A percentile compares a stretch with the other conserved stretches of the same genome.
These are phyloP conservation scores for Starmerella bombicola DNA, from an alignment of 805 yeast genomes.

Conservation along the genomic window DNA sequence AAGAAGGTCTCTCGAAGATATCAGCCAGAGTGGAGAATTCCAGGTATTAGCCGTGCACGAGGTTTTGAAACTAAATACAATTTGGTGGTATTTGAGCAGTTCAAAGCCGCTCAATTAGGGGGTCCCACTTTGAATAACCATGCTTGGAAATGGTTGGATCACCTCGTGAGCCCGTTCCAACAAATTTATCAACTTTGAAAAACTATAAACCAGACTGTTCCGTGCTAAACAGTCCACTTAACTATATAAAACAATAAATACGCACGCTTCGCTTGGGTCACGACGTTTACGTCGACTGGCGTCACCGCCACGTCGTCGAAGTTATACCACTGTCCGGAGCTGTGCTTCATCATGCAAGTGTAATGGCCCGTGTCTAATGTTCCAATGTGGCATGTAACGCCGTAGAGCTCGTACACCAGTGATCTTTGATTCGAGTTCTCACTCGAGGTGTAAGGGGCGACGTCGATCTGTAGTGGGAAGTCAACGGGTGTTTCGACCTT, in stretches of 20 bases:
- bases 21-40: no score
- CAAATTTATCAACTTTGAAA: no score
- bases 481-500: slow-evolving; percentile 66
- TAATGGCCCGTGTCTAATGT: slow-evolving; percentile 94
- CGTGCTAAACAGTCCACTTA: slow-evolving; percentile 23
- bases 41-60: no score
- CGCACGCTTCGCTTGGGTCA: slow-evolving; percentile 52
- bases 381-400: slow-evolving; percentile 80
- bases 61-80: no score
- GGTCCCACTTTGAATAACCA: no score
- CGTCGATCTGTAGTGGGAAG: slow-evolving; percentile 61
- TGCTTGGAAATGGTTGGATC: no score
- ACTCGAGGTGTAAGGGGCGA: slow-evolving; percentile 42
- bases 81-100: no score
- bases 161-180: no score
- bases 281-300: slow-evolving; percentile 49
- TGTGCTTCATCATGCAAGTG: slow-evolving; percentile 54
- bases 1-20: no score
- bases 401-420: slow-evolving; percentile 68
- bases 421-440: neutral
- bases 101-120: no score
- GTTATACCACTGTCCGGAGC: slow-evolving; percentile 51
- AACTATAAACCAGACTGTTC: no score
- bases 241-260: slow-evolving; percentile 48
- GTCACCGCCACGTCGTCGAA: slow-evolving; percentile 84